Percentiles rank a stretch among this genome's conserved stretches.
Conservation (phyloP, 768 basidiomycete genomes). For the Pleurotus platypus region DNA sequence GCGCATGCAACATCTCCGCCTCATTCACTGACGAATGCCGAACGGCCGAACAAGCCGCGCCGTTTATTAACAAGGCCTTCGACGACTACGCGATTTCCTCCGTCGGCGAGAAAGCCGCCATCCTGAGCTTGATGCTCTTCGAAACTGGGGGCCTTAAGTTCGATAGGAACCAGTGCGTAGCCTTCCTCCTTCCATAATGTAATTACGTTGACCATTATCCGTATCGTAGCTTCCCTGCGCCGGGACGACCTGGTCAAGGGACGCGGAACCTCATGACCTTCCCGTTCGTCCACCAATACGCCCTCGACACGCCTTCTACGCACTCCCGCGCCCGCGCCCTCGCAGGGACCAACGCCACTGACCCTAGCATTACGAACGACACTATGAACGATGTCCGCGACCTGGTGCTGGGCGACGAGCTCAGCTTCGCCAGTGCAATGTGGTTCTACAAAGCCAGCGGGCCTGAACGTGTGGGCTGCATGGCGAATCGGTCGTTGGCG, state of each 20-base stretch:
- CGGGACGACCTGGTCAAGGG: constrained; percentile 6
- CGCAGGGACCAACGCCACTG: background rate
- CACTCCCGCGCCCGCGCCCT: background rate
- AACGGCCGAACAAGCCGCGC: constrained; percentile 5
- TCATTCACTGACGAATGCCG: constrained; percentile 4
- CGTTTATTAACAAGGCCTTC: constrained; percentile 6
- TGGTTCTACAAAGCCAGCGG: constrained; percentile 8
- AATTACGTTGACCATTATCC: background rate
- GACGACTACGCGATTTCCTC: constrained; percentile 5
- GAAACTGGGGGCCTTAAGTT: constrained; percentile 6
- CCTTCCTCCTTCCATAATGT: background rate
- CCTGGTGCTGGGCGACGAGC: constrained; percentile 5
- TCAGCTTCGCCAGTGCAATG: constrained; percentile 8
- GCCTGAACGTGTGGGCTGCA: background rate
- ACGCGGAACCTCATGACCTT: constrained; percentile 8
- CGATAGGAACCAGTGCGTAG: constrained; percentile 6
- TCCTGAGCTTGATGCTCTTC: constrained; percentile 10
- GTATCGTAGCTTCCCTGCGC: constrained; percentile 2
- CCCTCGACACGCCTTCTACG: constrained; percentile 1
- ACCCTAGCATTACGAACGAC: background rate
- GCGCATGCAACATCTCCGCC: constrained; percentile 4
- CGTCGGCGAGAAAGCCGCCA: constrained; percentile 7
- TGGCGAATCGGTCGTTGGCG: background rate
- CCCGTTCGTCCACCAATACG: constrained; percentile 6
- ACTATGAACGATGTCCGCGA: constrained; percentile 5